Evolutionary conservation across 805 yeast species (phyloP), one percentile per base, ranked within the genome.

Genomic region (Yamadazyma insecticola): DNA sequence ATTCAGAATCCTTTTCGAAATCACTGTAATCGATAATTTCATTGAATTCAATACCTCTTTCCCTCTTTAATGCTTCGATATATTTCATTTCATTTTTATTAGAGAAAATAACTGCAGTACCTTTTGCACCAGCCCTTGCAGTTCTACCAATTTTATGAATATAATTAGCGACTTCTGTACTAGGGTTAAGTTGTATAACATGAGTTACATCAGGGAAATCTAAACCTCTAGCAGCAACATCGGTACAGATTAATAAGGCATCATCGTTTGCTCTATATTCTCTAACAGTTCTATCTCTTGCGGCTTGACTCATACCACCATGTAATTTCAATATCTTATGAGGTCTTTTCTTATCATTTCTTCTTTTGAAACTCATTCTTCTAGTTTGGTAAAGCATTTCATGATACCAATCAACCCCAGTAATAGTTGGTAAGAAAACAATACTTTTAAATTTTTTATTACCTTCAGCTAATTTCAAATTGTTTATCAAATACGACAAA

Each of bases 211-310:
- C 76, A 35, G 89, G 92, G 71, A 90, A 85, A 64, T 90, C 97
- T 81, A 90, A 79, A 45, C 97, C 97, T 62, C 97, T 78, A 10
- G 97, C 96, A 39, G 89, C 94, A 37, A 90, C 97, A 59, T 88
- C 95, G 5, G 96, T 84, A 34, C 90, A 80, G 33, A 90, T 74
- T 35, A 90, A 67, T 26, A 89, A 51, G 34, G 86, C 83, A 17
- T 56, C 66, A 45, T 33, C 48, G 16, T 36, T 29, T 36, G 39
- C 45, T 42, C 78, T 72, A 65, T 80, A 84, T 21, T 50, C 49
- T 30, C 64, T 66, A 22, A 83, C 76, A 16, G 76, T 57, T 39
- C 65, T 60, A 40, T 80, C 82, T 53, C 97, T 78, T 27, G 64
- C 70, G 16, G 67, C 63, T 60, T 86, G 95, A 17, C 81, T 55